Evolutionary conservation across 768 basidiomycete genomes (phyloP).

Genomic region (Tylopilus sp.): DNA sequence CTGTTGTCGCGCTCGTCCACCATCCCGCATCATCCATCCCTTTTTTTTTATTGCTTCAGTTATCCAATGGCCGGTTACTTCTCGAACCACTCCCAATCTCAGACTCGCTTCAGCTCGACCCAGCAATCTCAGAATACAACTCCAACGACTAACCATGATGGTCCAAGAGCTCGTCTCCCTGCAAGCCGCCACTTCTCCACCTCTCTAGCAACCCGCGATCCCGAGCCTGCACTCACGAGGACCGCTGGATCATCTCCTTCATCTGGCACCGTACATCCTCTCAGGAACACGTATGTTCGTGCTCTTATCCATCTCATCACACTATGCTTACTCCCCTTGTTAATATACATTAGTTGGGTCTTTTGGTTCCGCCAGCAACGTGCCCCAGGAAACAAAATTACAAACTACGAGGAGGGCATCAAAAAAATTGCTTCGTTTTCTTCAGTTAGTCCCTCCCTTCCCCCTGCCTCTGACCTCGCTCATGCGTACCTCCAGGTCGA

Average conservation of each 20-base stretch:
- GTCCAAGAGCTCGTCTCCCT: conserved; percentile 45
- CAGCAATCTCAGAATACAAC: conserved; percentile 35
- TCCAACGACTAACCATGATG: conserved; percentile 12
- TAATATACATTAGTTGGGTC: conserved; percentile 66
- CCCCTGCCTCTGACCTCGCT: conserved; percentile 1
- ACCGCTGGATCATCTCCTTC: conserved; percentile 24
- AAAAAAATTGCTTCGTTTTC: conserved; percentile 88
- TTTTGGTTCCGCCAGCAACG: conserved; percentile 93
- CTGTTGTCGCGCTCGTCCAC: not conserved
- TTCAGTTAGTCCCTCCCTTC: conserved; percentile 51
- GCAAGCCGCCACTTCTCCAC: conserved; percentile 77
- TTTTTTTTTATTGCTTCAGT: conserved; percentile 24
- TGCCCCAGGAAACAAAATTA: conserved; percentile 83
- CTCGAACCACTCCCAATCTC: conserved; percentile 71
- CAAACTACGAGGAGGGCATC: conserved; percentile 93
- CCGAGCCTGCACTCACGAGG: conserved; percentile 39
- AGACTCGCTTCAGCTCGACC: conserved; percentile 58
- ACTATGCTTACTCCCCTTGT: conserved; percentile 16
- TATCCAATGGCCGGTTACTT: conserved; percentile 68
- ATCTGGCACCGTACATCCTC: conserved; percentile 56
- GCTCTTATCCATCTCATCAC: conserved; percentile 16
- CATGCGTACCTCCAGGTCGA: conserved; percentile 59
- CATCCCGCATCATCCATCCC: not conserved
- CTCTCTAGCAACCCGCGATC: conserved; percentile 41
- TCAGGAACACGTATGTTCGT: conserved; percentile 84